These are phyloP conservation scores for Colletotrichum tropicale DNA, from an alignment of 2,329 filamentous ascomycete genomes.

Conservation along the genomic window DNA sequence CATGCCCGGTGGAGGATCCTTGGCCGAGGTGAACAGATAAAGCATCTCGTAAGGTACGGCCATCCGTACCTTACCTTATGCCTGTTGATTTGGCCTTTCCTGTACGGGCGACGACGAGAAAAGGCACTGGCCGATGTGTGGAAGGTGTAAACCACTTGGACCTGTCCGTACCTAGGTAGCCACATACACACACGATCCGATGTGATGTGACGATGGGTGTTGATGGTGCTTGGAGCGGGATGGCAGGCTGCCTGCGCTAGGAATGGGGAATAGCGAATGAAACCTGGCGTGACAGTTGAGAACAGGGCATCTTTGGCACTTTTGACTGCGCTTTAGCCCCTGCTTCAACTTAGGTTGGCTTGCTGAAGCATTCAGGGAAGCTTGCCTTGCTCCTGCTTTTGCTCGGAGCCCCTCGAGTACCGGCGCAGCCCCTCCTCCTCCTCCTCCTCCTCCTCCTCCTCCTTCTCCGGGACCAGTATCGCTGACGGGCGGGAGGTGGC, in stretches of 20 bases:
- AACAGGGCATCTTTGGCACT: not conserved
- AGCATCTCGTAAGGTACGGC: not conserved
- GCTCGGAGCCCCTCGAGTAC: not conserved
- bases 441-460: not conserved
- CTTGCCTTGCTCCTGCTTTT: not conserved
- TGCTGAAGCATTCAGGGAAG: not conserved
- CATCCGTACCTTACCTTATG: not conserved
- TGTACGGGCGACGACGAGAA: not conserved
- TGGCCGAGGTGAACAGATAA: not conserved
- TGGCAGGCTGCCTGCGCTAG: not conserved
- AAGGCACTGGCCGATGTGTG: not conserved
- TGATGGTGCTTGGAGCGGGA: not conserved
- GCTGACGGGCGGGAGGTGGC: not conserved
- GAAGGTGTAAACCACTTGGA: not conserved
- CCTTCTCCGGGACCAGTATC: not conserved
- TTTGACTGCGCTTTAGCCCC: not conserved
- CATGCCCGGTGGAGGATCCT: not conserved
- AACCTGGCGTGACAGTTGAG: not conserved
- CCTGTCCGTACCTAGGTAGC: not conserved
- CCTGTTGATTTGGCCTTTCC: not conserved
- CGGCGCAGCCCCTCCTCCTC: not conserved
- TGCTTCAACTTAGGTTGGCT: not conserved
- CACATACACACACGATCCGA: not conserved
- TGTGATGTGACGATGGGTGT: not conserved
- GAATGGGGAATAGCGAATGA: not conserved